These are phyloP conservation scores for Nectriaceae sp. DNA, from an alignment of 2,329 filamentous ascomycete species.

Conservation along the genomic window DNA sequence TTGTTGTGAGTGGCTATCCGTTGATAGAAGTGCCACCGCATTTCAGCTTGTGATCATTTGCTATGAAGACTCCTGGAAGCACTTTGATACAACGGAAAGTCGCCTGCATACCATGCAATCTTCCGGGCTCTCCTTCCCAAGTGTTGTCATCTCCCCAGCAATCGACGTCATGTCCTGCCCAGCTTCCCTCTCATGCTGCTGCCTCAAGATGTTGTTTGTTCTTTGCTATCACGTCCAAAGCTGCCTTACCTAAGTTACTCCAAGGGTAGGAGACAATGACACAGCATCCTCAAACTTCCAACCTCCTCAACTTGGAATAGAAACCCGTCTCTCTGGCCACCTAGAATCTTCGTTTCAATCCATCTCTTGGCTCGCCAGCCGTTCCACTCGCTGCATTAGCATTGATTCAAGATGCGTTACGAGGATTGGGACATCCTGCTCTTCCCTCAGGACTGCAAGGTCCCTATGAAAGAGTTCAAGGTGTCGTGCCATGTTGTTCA, in stretches of 20 bases:
- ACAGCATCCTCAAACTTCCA: too few relatives aligned
- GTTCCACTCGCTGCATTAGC: slow-evolving; percentile 26
- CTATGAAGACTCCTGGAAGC: too few relatives aligned
- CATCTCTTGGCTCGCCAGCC: slow-evolving; percentile 7
- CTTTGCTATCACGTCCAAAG: too few relatives aligned
- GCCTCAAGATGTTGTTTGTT: neutral
- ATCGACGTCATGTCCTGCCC: neutral
- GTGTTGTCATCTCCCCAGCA: neutral
- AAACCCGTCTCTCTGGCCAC: neutral
- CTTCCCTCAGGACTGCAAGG: slow-evolving; percentile 66
- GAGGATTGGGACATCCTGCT: slow-evolving; percentile 85
- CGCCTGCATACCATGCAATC: too few relatives aligned
- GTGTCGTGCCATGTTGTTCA: slow-evolving; percentile 73
- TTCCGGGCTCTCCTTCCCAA: neutral
- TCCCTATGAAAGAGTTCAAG: slow-evolving; percentile 81
- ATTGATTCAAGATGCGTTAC: slow-evolving; percentile 66
- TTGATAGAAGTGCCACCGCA: too few relatives aligned
- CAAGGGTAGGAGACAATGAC: too few relatives aligned
- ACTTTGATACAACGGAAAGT: too few relatives aligned
- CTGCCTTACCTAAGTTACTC: too few relatives aligned
- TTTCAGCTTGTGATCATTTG: neutral
- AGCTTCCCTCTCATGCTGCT: neutral
- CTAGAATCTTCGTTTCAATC: slow-evolving; percentile 4
- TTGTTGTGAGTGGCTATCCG: neutral
- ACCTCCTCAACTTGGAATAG: slow-evolving; percentile 5